Conservation (phyloP, 179 eudicot species). For the Camellia oleifera region DNA sequence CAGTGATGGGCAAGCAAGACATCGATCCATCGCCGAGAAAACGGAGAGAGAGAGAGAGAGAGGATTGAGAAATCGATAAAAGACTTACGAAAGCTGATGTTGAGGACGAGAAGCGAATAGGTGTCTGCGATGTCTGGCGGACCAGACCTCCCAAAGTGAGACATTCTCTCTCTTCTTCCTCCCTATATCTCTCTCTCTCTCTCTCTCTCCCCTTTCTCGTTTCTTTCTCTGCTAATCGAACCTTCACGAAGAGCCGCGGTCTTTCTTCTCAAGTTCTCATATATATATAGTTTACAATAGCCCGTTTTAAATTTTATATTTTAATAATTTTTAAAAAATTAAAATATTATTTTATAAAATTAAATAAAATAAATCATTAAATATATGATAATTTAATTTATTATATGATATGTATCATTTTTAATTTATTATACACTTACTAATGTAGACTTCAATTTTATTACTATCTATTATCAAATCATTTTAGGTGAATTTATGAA, state of each 20-base stretch:
- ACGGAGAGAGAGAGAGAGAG: background rate
- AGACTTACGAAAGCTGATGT: constrained; percentile 63
- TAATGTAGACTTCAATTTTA: too few species aligned
- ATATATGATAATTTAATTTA: too few species aligned
- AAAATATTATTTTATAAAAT: too few species aligned
- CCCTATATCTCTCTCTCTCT: background rate
- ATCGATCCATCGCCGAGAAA: background rate
- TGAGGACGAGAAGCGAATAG: constrained; percentile 88
- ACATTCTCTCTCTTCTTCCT: constrained; percentile 32
- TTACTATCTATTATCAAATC: too few species aligned
- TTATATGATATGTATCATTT: too few species aligned
- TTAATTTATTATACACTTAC: too few species aligned
- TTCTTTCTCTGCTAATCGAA: background rate
- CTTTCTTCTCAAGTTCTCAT: too few species aligned
- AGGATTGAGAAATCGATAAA: background rate
- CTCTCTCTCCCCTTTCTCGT: background rate
- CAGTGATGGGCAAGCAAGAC: background rate
- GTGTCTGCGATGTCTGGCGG: constrained; percentile 75
- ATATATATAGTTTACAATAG: too few species aligned
- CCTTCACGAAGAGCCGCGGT: constrained; percentile 2
- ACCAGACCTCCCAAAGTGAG: constrained; percentile 73
- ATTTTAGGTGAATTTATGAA: too few species aligned
- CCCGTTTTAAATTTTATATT: too few species aligned
- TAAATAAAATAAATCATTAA: too few species aligned
- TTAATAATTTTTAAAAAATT: too few species aligned